Evolutionary conservation across 139 green algal genomes (phyloP), one percentile per base, ranked within the genome.

Genomic region (Closterium sp.): DNA sequence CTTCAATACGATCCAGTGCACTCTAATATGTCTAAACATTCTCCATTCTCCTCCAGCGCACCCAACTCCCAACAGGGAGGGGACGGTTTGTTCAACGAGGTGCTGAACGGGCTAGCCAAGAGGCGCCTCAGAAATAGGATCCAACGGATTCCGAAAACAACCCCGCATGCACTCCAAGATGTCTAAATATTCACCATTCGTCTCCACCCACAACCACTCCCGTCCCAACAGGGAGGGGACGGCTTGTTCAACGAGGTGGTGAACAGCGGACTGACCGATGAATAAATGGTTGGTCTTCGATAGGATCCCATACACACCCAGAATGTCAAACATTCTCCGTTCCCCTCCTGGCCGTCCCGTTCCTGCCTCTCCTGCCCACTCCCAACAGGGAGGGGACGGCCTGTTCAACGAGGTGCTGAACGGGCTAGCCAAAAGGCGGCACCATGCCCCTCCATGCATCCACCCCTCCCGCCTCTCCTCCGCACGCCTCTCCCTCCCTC

Each of bases 401-500:
- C 88, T 98, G 70, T 99, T 98, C 91, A 96, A 97, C 93, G 97
- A 99, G 95, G 92, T 97, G 13, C 87, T 99, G n/a, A 97, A 97
- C 28, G 97, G 96, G 0, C 87, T 99, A 38, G 90, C 98, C 62
- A 86, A 31, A 21, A 31, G 84, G 32, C 85, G 85, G 3, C 91
- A 93, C 70, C 24, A 22, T 28, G 85, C 70, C 30, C 91, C 91
- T 7, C 91, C 91, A 27, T 79, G 62, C 62, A 79, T 79, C 62
- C 62, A 79, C 62, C 62, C 62, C 17, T 79, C 62, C 2, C 62
- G 62, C 62, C 17, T 79, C 62, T 79, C 62, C 62, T 27, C 62
- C 11, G 17, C 62, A 79, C 13, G 62, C 62, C 62, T 79, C 62
- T 79, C 17, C 62, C 62, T 79, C 62, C 62, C 62, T 24, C 62